These are phyloP conservation scores for Fusarium napiforme DNA, from an alignment of 2,329 filamentous ascomycete species.

Conservation along the genomic window DNA sequence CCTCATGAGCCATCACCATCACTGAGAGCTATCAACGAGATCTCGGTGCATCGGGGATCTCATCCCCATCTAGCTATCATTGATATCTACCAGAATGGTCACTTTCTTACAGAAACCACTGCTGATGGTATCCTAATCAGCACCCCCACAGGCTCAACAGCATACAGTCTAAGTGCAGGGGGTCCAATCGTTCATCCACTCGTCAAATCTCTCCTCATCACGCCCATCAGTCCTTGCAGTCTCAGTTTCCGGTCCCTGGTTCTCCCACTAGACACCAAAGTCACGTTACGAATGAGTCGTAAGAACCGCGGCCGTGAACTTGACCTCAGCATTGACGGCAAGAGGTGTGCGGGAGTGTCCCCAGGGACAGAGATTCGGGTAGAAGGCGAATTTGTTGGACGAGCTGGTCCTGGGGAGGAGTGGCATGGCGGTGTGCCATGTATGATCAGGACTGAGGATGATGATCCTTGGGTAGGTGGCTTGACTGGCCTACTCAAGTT, in stretches of 20 bases:
- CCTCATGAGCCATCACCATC: slow-evolving; percentile 53
- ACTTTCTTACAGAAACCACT: slow-evolving; percentile 91
- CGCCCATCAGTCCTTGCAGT: slow-evolving; percentile 92
- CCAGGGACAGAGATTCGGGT: slow-evolving; percentile 88
- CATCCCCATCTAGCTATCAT: slow-evolving; percentile 92
- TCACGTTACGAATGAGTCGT: slow-evolving; percentile 83
- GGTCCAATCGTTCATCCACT: slow-evolving; percentile 95
- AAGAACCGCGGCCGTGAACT: slow-evolving; percentile 81
- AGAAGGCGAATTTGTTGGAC: slow-evolving; percentile 82
- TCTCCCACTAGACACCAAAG: slow-evolving; percentile 84
- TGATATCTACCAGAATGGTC: slow-evolving; percentile 88
- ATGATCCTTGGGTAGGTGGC: slow-evolving; percentile 97
- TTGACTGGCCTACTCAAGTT: slow-evolving; percentile 95
- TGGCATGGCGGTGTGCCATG: slow-evolving; percentile 89
- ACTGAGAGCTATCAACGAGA: slow-evolving; percentile 88
- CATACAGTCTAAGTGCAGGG: slow-evolving; percentile 92
- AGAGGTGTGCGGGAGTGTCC: slow-evolving; percentile 72
- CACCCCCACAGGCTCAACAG: slow-evolving; percentile 93
- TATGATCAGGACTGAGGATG: slow-evolving; percentile 79
- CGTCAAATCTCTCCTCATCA: slow-evolving; percentile 87
- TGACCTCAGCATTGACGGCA: slow-evolving; percentile 83
- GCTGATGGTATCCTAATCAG: slow-evolving; percentile 95
- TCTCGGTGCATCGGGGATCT: slow-evolving; percentile 90
- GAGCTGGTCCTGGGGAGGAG: slow-evolving; percentile 53
- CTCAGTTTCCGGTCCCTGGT: slow-evolving; percentile 93